Evolutionary conservation across 2,329 filamentous ascomycete species (phyloP).

Genomic region (Colletotrichum tabaci): DNA sequence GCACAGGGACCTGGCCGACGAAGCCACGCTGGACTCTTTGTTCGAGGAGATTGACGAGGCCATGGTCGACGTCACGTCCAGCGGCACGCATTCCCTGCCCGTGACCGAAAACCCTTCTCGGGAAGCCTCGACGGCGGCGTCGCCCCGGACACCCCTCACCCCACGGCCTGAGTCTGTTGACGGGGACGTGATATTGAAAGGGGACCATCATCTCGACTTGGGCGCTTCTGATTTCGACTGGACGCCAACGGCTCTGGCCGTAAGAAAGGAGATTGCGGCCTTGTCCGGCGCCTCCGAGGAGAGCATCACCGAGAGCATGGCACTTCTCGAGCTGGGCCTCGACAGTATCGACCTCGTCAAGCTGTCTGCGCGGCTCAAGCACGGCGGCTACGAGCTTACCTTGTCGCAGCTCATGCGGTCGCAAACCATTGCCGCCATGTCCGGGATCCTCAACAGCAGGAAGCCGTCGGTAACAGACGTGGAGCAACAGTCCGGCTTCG

Average conservation of each 20-base stretch:
- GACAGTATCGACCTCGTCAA: conserved; percentile 96
- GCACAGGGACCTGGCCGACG: conserved; percentile 59
- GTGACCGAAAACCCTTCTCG: conserved; percentile 30
- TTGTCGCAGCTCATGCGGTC: conserved; percentile 84
- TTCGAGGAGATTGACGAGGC: conserved; percentile 57
- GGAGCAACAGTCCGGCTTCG: conserved; percentile 33
- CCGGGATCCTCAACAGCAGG: conserved; percentile 46
- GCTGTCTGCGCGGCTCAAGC: conserved; percentile 79
- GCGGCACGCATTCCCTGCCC: conserved; percentile 26
- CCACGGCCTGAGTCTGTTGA: conserved; percentile 33
- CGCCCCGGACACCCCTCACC: conserved; percentile 30
- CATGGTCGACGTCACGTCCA: conserved; percentile 37
- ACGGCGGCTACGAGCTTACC: conserved; percentile 70
- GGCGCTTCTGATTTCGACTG: conserved; percentile 65
- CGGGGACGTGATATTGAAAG: conserved; percentile 12
- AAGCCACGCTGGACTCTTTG: conserved; percentile 50
- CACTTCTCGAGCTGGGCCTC: conserved; percentile 85
- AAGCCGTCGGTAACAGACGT: conserved; percentile 39
- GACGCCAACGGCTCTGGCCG: conserved; percentile 64
- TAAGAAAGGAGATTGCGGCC: conserved; percentile 75
- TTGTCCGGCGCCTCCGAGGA: conserved; percentile 69
- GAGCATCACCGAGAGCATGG: conserved; percentile 70
- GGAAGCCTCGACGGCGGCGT: conserved; percentile 36
- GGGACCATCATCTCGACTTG: conserved; percentile 1
- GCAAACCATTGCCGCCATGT: conserved; percentile 77